These are phyloP conservation scores for Arthrobotrys sinensis DNA, from an alignment of 2,329 filamentous ascomycete species.

Conservation along the genomic window DNA sequence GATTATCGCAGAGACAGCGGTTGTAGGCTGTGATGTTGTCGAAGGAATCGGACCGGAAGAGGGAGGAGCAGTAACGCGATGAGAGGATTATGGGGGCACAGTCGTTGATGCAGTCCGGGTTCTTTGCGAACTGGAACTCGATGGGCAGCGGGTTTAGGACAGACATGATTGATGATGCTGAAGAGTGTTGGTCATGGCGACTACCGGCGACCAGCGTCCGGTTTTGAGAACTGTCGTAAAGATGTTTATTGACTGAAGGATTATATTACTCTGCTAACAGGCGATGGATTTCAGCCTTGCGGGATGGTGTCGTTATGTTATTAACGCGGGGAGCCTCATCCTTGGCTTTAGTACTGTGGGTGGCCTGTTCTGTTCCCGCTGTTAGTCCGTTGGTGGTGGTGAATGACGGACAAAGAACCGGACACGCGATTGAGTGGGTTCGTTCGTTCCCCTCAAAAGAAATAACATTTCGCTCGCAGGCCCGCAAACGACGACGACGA, in stretches of 20 bases:
- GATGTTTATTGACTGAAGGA: too few species aligned
- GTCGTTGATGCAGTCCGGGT: conserved; percentile 44
- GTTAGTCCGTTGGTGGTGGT: not conserved
- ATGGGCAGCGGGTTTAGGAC: conserved; percentile 45
- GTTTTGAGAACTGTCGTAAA: not conserved
- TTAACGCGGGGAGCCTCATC: not conserved
- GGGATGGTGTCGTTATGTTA: not conserved
- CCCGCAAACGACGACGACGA: conserved; percentile 16
- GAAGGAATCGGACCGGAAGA: conserved; percentile 11
- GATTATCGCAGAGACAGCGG: conserved; percentile 55
- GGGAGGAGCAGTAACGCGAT: conserved; percentile 47
- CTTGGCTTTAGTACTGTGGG: conserved; percentile 2
- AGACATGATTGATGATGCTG: not conserved
- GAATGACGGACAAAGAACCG: not conserved
- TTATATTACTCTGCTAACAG: too few species aligned
- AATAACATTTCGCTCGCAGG: not conserved
- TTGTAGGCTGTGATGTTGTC: conserved; percentile 37
- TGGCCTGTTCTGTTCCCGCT: too few species aligned
- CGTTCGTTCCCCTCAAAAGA: not conserved
- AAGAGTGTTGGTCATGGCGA: not conserved
- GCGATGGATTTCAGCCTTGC: conserved; percentile 15
- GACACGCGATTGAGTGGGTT: too few species aligned
- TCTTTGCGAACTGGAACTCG: conserved; percentile 43
- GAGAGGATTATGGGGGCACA: conserved; percentile 53
- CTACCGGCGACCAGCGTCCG: not conserved